Evolutionary conservation across 2,329 filamentous ascomycete genomes (phyloP).

Genomic region (Curvularia verruculosa): DNA sequence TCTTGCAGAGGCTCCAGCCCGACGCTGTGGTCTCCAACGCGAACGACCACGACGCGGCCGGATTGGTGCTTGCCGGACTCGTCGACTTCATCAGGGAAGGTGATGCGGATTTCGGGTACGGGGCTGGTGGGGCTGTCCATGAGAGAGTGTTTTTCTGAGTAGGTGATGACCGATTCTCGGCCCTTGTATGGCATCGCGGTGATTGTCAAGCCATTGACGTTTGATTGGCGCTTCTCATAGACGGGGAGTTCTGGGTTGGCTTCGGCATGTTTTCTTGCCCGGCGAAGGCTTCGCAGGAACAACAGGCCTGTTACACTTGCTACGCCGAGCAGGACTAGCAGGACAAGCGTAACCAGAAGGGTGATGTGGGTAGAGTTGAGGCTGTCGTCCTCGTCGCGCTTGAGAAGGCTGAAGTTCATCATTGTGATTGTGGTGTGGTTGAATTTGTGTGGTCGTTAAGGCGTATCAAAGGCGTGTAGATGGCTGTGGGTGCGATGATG

Average conservation of each 20-base stretch:
- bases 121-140: slow-evolving; percentile 78
- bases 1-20: slow-evolving; percentile 84
- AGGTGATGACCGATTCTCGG: slow-evolving; percentile 74
- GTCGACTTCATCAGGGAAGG: slow-evolving; percentile 95
- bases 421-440: slow-evolving; percentile 23
- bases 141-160: slow-evolving; percentile 79
- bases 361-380: slow-evolving; percentile 70
- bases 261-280: slow-evolving; percentile 54
- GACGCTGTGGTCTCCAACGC: slow-evolving; percentile 85
- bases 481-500: slow-evolving; percentile 20
- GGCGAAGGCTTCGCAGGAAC: slow-evolving; percentile 72
- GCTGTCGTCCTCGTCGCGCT: slow-evolving; percentile 55
- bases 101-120: slow-evolving; percentile 95
- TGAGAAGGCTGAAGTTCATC: slow-evolving; percentile 57
- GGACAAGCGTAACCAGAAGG: slow-evolving; percentile 79
- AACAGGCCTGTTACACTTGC: slow-evolving; percentile 71
- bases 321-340: slow-evolving; percentile 75
- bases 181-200: slow-evolving; percentile 51
- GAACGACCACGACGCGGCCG: slow-evolving; percentile 88
- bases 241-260: slow-evolving; percentile 63
- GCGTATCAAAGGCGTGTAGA: slow-evolving; percentile 31
- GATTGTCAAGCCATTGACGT: slow-evolving; percentile 65
- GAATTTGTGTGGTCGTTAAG: slow-evolving; percentile 26
- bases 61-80: slow-evolving; percentile 78
- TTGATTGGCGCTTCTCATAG: slow-evolving; percentile 65